phyloP scores from a whole-genome alignment of 805 yeast genomes.

The Torulaspora delbrueckii region DNA sequence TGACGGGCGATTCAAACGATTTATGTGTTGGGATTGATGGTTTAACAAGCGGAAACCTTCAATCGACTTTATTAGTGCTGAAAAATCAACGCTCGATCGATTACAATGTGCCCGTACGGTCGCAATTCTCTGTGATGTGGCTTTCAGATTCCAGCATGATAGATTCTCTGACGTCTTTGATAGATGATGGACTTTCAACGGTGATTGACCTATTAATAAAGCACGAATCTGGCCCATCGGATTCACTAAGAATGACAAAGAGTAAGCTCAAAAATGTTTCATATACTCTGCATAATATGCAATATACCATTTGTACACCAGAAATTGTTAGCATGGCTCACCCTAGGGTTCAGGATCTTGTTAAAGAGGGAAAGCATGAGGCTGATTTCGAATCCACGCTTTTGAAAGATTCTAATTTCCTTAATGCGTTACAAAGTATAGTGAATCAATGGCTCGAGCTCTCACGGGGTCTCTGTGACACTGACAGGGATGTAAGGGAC shows the following conservation, averaged over 20 bases:
- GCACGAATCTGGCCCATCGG: constrained; percentile 24
- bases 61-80: constrained; percentile 27
- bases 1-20: constrained; percentile 1
- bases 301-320: constrained; percentile 65
- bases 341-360: constrained; percentile 42
- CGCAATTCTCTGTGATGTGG: constrained; percentile 36
- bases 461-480: constrained; percentile 45
- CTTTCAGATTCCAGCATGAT: constrained; percentile 34
- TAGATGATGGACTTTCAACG: constrained; percentile 62
- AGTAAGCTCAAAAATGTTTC: constrained; percentile 66
- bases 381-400: constrained; percentile 36
- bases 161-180: constrained; percentile 53
- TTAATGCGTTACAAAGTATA: constrained; percentile 63
- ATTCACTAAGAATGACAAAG: constrained; percentile 44
- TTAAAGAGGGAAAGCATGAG: constrained; percentile 34
- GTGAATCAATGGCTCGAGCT: constrained; percentile 73
- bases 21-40: constrained; percentile 27
- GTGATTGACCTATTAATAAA: constrained; percentile 50
- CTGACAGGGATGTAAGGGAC: constrained; percentile 45
- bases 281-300: constrained; percentile 59
- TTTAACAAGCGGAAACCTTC: constrained; percentile 7
- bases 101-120: constrained; percentile 22
- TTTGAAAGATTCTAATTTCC: constrained; percentile 47
- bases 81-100: constrained; percentile 39
- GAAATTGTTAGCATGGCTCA: constrained; percentile 52